Base-by-base conservation (phyloP, 495 filamentous ascomycete genomes). In the Annulohypoxylon maeteangense region DNA sequence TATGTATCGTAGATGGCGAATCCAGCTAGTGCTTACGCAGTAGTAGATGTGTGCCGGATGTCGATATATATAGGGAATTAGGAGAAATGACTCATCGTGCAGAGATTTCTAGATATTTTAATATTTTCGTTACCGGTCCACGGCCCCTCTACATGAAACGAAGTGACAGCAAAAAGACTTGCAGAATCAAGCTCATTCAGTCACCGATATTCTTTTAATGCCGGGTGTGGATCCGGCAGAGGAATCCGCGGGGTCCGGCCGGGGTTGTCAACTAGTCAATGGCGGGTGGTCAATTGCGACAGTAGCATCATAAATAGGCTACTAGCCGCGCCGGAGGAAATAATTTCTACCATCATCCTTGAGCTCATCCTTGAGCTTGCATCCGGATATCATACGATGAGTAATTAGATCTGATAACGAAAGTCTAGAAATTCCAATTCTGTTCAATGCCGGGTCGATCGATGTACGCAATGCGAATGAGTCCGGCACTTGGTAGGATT, bases 201-300 rank as follows among this genome's bases (percentile, higher is more conserved):
- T 40, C 50, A 34, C 40, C 25, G 34, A 22, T 32, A 54, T 42
- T 29, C 14, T 12, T 20, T 16, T n/a, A 18, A 25, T 2, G 25
- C 31, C 54, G 31, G 54, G 5, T 31, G 50, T 54, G 50, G 50
- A 54, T 22, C 50, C 4, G 31, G 23, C 29, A 22, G 29, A 63
- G 69, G 70, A 61, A 22, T 23, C 70, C 70, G 70, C 65, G 70
- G 70, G 56, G 32, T 22, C 65, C 65, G 61, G 29, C 29, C 44
- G 42, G 27, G 51, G 42, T 34, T 8, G 23, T 64, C 10, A 4
- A 22, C 23, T 18, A 40, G 42, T 48, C 11, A 29, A 29, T 6
- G n/a, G n/a, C n/a, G n/a, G n/a, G n/a, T 16, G 25, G 42, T 48
- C 11, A 47, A 8, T 23, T 48, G 27, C 53, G 40, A 65, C 40